Evolutionary conservation across 106 monocot species (phyloP).

Genomic region (Vanilla planifolia): DNA sequence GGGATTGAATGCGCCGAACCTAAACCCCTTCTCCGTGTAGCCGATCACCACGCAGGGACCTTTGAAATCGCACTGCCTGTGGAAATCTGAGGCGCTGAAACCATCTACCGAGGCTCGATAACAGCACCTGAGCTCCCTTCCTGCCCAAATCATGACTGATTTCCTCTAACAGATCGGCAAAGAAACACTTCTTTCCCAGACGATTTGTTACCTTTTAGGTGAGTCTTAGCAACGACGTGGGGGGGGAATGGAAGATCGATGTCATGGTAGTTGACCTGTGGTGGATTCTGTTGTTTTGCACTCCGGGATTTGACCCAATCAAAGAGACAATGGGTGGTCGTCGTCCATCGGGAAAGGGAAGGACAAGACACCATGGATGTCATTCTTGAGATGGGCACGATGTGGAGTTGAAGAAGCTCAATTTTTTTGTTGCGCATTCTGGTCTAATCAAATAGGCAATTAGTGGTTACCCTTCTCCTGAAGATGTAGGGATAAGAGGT

Average conservation of each 20-base stretch:
- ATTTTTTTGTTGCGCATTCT: neutral
- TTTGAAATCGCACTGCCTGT: constrained; percentile 51
- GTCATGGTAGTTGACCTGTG: constrained; percentile 33
- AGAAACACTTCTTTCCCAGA: no score
- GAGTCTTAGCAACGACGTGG: constrained; percentile 34
- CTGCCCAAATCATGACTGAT: no score
- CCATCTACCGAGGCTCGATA: constrained; percentile 51
- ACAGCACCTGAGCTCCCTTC: constrained; percentile 45
- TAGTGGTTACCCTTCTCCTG: no score
- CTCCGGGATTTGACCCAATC: constrained; percentile 29
- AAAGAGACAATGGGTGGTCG: constrained; percentile 20
- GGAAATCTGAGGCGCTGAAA: constrained; percentile 47
- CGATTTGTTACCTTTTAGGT: constrained; percentile 29
- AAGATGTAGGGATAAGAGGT: no score
- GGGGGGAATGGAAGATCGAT: constrained; percentile 32
- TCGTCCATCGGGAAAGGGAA: constrained; percentile 8
- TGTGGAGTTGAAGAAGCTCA: neutral
- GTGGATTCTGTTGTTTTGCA: constrained; percentile 18
- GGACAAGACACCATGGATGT: constrained; percentile 10
- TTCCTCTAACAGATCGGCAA: no score
- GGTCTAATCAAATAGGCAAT: no score
- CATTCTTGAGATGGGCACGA: neutral
- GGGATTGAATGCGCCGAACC: constrained; percentile 65
- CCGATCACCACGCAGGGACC: constrained; percentile 63
- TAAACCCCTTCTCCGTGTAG: constrained; percentile 33